phyloP scores from a whole-genome alignment of 805 yeast genomes.

The Yarrowia deformans region DNA sequence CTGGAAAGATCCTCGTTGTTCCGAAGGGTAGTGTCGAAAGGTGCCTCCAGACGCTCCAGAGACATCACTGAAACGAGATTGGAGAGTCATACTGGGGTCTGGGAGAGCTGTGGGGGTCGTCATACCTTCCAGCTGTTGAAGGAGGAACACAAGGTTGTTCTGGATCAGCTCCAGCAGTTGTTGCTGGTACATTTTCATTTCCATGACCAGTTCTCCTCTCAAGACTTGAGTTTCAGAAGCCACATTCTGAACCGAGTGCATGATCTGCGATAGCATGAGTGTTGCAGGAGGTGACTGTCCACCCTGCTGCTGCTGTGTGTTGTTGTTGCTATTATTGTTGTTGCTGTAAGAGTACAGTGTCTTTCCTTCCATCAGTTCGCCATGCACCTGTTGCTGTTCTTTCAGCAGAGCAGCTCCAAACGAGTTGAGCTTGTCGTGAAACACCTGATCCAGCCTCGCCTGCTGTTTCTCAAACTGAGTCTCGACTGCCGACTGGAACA shows the following conservation, averaged over 20 bases:
- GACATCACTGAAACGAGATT: not conserved
- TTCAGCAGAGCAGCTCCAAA: slow-evolving; percentile 11
- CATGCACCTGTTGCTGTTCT: not conserved
- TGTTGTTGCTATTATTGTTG: not conserved
- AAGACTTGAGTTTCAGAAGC: slow-evolving; percentile 41
- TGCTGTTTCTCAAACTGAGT: slow-evolving; percentile 6
- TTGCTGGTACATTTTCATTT: slow-evolving; percentile 30
- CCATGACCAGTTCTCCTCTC: slow-evolving; percentile 27
- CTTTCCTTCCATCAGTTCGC: not conserved
- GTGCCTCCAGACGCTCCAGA: not conserved
- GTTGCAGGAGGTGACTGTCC: not conserved
- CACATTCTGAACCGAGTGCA: slow-evolving; percentile 22
- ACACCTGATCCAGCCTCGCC: not conserved
- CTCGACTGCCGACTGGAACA: not conserved
- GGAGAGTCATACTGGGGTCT: not conserved
- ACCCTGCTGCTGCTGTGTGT: not conserved
- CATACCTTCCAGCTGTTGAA: not conserved
- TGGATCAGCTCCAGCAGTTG: slow-evolving; percentile 19
- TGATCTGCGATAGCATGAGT: slow-evolving; percentile 19
- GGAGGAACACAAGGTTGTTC: slow-evolving; percentile 4
- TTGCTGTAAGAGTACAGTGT: not conserved
- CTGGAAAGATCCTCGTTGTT: not conserved
- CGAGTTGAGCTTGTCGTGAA: slow-evolving; percentile 22
- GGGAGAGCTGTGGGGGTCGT: not conserved
- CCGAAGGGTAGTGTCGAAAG: slow-evolving; percentile 1